These are phyloP conservation scores for Tanozyma kutaoensis DNA, from an alignment of 805 yeast species.

Conservation along the genomic window DNA sequence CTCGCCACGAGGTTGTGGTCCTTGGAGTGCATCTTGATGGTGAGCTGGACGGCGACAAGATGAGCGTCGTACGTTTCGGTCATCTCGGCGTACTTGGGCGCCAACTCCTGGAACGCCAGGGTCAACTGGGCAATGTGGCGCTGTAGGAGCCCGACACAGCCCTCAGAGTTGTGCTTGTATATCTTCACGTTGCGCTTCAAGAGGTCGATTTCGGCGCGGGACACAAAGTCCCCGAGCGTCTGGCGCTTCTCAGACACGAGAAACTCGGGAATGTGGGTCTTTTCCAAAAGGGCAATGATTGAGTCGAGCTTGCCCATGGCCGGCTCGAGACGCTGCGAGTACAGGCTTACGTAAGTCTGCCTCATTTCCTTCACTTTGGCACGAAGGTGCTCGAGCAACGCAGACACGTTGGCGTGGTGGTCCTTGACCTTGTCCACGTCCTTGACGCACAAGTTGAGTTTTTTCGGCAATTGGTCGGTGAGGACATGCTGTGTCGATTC, in stretches of 20 bases:
- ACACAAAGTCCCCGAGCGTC: constrained; percentile 17
- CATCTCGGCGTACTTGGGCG: constrained; percentile 6
- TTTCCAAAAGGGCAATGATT: constrained; percentile 10
- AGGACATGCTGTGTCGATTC: constrained; percentile 11
- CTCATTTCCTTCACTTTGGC: constrained; percentile 4
- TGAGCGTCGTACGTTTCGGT: constrained; percentile 4
- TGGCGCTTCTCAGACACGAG: constrained; percentile 4
- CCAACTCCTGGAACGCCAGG: constrained; percentile 1
- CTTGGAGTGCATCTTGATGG: constrained; percentile 1
- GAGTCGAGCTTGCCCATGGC: constrained; percentile 11
- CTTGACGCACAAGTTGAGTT: constrained; percentile 6
- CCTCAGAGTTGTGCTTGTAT: constrained; percentile 11
- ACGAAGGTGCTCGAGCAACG: constrained; percentile 7
- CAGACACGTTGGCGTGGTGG: constrained; percentile 5
- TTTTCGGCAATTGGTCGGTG: constrained; percentile 10
- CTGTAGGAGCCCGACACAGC: constrained; percentile 1
- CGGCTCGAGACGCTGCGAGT: too few species aligned
- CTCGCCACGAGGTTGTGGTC: background rate
- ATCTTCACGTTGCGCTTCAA: constrained; percentile 13
- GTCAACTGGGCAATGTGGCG: constrained; percentile 1
- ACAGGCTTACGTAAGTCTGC: too few species aligned
- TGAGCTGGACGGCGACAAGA: constrained; percentile 3
- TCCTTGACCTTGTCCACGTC: constrained; percentile 6
- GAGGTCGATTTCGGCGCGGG: constrained; percentile 15
- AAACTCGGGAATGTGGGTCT: constrained; percentile 16